A percentile compares a stretch with the other conserved stretches of the same genome.
These are phyloP conservation scores for Melocanna baccifera DNA, from an alignment of 176 grass and related monocot species.

Conservation along the genomic window DNA sequence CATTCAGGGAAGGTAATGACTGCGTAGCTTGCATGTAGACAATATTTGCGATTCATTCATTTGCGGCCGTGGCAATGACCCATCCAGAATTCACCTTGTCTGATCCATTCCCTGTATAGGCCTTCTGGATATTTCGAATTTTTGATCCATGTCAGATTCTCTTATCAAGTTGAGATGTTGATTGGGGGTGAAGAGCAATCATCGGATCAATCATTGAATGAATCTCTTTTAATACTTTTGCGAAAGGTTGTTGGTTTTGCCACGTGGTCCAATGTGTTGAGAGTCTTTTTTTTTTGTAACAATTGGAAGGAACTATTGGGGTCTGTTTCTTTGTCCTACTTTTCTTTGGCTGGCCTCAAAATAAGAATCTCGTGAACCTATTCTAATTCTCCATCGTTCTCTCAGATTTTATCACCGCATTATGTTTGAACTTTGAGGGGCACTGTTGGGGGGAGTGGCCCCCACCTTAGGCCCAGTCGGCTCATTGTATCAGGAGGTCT, in stretches of 20 bases:
- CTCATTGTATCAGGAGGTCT: no score
- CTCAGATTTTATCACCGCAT: constrained; percentile 51
- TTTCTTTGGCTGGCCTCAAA: constrained; percentile 52
- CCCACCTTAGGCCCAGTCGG: no score
- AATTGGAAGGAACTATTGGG: constrained; percentile 34
- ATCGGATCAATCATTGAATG: constrained; percentile 84
- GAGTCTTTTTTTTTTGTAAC: constrained; percentile 11
- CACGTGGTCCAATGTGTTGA: constrained; percentile 38
- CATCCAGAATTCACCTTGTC: constrained; percentile 29
- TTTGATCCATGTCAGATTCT: constrained; percentile 60
- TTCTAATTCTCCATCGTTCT: constrained; percentile 59
- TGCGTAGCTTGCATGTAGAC: constrained; percentile 23
- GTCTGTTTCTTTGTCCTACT: constrained; percentile 55
- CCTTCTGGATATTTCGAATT: constrained; percentile 47
- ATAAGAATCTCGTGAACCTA: constrained; percentile 45
- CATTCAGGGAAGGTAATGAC: constrained; percentile 20
- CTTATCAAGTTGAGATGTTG: constrained; percentile 63
- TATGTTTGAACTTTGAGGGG: constrained; percentile 61
- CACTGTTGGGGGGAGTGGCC: no score
- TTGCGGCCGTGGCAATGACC: neutral
- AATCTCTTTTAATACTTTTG: constrained; percentile 56
- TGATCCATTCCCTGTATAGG: constrained; percentile 32
- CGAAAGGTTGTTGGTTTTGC: constrained; percentile 32
- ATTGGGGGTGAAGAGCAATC: constrained; percentile 39
- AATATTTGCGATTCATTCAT: constrained; percentile 17